Evolutionary conservation across 1,139 yeast genomes (phyloP), one percentile per base, ranked within the genome.

Genomic region (Kodamaea derodonti): DNA sequence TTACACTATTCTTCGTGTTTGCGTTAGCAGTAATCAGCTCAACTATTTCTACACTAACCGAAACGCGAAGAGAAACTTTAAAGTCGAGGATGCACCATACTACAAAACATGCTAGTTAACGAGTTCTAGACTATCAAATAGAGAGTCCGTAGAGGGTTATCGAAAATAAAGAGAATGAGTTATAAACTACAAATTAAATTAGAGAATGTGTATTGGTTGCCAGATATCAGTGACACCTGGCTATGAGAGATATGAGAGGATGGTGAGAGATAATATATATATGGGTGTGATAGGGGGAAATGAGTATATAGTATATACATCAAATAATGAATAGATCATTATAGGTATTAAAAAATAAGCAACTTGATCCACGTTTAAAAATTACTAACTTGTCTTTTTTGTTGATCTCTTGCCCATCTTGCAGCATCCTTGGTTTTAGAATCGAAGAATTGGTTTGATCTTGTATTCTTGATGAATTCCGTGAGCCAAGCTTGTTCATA

Each of bases 341-440:
- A 20, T 9, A 20, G 23, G 23, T 9, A 20, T 9, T 9, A 9
- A 20, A 14, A 24, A 24, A 24, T 24, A 24, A n/a, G n/a, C n/a
- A n/a, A n/a, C n/a, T n/a, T n/a, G n/a, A n/a, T n/a, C n/a, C n/a
- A n/a, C n/a, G n/a, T 17, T 14, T 25, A 25, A 14, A 25, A 25
- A 6, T 11, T 6, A 14, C 17, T 25, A 20, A 63, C 42, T 52
- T 78, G 83, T 41, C 71, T 64, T 63, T 78, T 80, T 56, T 80
- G 88, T 61, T 81, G 95, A 50, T 85, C 95, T 49, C 95, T 78
- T 10, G 97, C 97, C 97, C 97, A 92, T 62, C 90, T 78, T 12
- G 97, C 97, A 18, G 95, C 86, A 52, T 84, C 94, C 55, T 77
- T 79, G 9, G 97, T 87, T 38, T 73, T 66, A 43, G 74, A 75